phyloP scores from a whole-genome alignment of 2,329 filamentous ascomycete genomes.

The Waltergamsia citrina region DNA sequence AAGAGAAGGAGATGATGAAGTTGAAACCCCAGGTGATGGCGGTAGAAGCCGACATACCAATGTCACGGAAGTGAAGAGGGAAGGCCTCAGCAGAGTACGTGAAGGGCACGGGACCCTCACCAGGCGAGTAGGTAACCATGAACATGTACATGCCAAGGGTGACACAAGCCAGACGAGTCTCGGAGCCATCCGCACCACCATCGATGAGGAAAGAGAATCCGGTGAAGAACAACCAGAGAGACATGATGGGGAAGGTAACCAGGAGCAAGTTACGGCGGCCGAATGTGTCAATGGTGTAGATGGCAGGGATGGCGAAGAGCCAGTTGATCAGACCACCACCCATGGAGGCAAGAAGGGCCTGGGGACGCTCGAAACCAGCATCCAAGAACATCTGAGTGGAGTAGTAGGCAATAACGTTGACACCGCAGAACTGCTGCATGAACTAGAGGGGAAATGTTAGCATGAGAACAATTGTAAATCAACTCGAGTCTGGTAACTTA shows the following conservation, averaged over 20 bases:
- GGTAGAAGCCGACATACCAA: conserved; percentile 41
- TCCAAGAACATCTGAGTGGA: conserved; percentile 31
- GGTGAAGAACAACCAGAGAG: conserved; percentile 42
- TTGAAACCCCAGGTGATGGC: conserved; percentile 30
- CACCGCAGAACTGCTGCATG: conserved; percentile 25
- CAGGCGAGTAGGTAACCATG: conserved; percentile 33
- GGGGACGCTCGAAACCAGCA: conserved; percentile 27
- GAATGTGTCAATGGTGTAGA: conserved; percentile 50
- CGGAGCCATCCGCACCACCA: neutral
- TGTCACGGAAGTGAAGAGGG: conserved; percentile 43
- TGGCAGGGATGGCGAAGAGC: conserved; percentile 46
- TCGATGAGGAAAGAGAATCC: conserved; percentile 39
- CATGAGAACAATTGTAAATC: neutral
- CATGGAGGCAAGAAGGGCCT: conserved; percentile 43
- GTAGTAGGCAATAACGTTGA: conserved; percentile 51
- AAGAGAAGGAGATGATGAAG: conserved; percentile 25
- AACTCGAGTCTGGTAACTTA: conserved; percentile 6
- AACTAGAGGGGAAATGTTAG: conserved; percentile 11
- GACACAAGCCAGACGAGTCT: conserved; percentile 19
- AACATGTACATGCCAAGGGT: conserved; percentile 28
- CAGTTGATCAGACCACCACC: conserved; percentile 50
- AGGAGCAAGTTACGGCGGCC: conserved; percentile 45
- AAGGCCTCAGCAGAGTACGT: conserved; percentile 52
- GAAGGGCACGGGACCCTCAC: conserved; percentile 48
- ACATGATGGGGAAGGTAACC: conserved; percentile 49